Evolutionary conservation across 176 grass and related monocot genomes (phyloP).

Genomic region (Aegilops bicornis): DNA sequence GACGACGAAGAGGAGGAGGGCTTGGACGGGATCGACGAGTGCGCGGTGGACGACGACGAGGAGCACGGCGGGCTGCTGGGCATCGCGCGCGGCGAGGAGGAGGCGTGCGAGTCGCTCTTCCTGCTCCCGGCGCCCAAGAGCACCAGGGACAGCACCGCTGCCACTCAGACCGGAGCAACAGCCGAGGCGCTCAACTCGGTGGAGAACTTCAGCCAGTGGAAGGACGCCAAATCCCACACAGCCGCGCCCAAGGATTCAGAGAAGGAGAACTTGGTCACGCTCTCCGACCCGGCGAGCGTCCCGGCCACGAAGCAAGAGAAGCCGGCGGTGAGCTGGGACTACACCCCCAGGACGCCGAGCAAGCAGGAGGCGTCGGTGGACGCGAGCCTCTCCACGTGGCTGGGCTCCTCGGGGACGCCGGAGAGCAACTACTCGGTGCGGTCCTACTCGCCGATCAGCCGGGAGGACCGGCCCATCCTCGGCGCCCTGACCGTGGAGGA

Average conservation of each 20-base stretch:
- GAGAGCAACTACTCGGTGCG: conserved; percentile 45
- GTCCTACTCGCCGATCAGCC: conserved; percentile 55
- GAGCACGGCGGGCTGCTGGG: conserved; percentile 37
- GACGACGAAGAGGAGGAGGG: conserved; percentile 45
- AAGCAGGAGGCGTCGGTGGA: conserved; percentile 78
- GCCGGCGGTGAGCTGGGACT: conserved; percentile 8
- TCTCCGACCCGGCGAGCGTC: conserved; percentile 7
- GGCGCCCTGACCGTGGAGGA: conserved; percentile 86
- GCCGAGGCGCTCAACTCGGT: conserved; percentile 42
- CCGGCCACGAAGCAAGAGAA: conserved; percentile 25
- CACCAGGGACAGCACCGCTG: conserved; percentile 8
- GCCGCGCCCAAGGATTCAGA: conserved; percentile 38
- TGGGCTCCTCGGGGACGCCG: conserved; percentile 46
- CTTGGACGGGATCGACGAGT: conserved; percentile 57
- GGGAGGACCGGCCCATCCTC: conserved; percentile 84
- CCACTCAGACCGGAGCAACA: no score
- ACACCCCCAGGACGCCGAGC: conserved; percentile 48
- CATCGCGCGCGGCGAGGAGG: conserved; percentile 70
- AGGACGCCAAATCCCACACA: conserved; percentile 58
- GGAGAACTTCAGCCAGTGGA: conserved; percentile 77
- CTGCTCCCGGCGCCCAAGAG: conserved; percentile 52
- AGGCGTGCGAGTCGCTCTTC: conserved; percentile 85
- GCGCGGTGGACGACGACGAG: conserved; percentile 47
- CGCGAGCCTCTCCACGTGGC: conserved; percentile 89
- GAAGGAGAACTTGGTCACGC: conserved; percentile 46